Conservation (phyloP, 306 rosid genomes). For the Parietaria judaica region DNA sequence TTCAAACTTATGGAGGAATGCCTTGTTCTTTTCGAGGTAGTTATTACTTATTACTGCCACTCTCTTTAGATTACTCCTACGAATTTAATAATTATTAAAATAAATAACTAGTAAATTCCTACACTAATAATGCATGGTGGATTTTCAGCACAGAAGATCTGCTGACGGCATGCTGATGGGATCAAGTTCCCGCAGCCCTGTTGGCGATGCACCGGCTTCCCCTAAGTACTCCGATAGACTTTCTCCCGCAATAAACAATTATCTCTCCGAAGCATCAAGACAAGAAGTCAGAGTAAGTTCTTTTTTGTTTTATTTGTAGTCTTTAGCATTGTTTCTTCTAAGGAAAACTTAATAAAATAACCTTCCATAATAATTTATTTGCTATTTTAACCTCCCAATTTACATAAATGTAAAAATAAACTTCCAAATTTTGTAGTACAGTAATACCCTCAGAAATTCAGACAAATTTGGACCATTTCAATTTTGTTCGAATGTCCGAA, state of each 20-base stretch:
- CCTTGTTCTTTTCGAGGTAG: slow-evolving; percentile 84
- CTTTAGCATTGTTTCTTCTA: not conserved
- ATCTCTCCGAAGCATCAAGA: slow-evolving; percentile 94
- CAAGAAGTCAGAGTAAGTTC: slow-evolving; percentile 92
- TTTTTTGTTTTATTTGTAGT: slow-evolving; percentile 27
- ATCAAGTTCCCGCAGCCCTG: slow-evolving; percentile 86
- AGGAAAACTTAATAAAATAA: too few species aligned
- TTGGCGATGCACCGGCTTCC: slow-evolving; percentile 80
- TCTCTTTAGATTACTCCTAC: too few species aligned
- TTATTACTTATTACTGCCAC: not conserved
- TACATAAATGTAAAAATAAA: too few species aligned
- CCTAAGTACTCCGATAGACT: slow-evolving; percentile 96
- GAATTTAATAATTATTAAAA: too few species aligned
- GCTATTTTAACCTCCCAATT: too few species aligned
- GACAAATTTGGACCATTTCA: too few species aligned
- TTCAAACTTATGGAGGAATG: slow-evolving; percentile 97
- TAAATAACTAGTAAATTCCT: too few species aligned
- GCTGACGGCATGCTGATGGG: slow-evolving; percentile 90
- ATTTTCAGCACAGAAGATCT: slow-evolving; percentile 91
- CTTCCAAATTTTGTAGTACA: too few species aligned
- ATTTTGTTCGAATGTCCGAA: too few species aligned
- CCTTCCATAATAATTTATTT: too few species aligned
- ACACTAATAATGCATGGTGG: slow-evolving; percentile 7
- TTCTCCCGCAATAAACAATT: slow-evolving; percentile 92
- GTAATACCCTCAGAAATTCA: too few species aligned